Evolutionary conservation across 495 filamentous ascomycete species (phyloP).

Genomic region (Penicillium lividum): DNA sequence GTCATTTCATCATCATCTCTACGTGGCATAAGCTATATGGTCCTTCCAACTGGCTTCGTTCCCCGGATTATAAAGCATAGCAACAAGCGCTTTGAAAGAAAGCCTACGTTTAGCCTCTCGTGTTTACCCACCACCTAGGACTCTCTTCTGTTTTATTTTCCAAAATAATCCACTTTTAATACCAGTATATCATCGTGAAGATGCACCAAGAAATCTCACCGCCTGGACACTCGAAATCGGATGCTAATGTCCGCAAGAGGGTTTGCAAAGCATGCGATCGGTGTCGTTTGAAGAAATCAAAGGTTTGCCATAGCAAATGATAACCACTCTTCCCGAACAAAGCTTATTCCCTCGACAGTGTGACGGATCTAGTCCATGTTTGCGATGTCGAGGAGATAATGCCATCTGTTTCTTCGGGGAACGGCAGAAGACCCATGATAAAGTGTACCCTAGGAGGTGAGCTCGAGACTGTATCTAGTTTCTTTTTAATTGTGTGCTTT

Average conservation of each 20-base stretch:
- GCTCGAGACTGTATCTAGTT: conserved; percentile 11
- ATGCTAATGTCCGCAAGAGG: conserved; percentile 54
- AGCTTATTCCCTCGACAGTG: conserved; percentile 38
- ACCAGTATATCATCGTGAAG: too few species aligned
- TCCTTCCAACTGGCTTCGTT: too few species aligned
- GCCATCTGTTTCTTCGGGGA: conserved; percentile 63
- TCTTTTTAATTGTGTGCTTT: too few species aligned
- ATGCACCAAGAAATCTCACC: conserved; percentile 30
- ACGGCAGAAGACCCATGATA: conserved; percentile 61
- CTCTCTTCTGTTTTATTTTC: too few species aligned
- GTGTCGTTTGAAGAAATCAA: conserved; percentile 65
- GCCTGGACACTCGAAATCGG: conserved; percentile 43
- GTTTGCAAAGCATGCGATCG: conserved; percentile 66
- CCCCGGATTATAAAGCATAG: too few species aligned
- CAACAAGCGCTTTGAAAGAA: too few species aligned
- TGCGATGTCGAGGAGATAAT: conserved; percentile 60
- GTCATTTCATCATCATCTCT: too few species aligned
- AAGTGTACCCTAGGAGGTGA: conserved; percentile 65
- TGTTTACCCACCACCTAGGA: too few species aligned
- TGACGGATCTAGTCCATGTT: conserved; percentile 61
- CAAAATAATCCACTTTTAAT: too few species aligned
- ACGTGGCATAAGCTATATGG: too few species aligned
- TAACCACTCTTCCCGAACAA: too few species aligned
- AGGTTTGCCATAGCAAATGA: conserved; percentile 41
- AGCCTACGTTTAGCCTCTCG: too few species aligned